Base-by-base conservation (phyloP, 768 basidiomycete genomes). In the Kwoniella dejecticola region DNA sequence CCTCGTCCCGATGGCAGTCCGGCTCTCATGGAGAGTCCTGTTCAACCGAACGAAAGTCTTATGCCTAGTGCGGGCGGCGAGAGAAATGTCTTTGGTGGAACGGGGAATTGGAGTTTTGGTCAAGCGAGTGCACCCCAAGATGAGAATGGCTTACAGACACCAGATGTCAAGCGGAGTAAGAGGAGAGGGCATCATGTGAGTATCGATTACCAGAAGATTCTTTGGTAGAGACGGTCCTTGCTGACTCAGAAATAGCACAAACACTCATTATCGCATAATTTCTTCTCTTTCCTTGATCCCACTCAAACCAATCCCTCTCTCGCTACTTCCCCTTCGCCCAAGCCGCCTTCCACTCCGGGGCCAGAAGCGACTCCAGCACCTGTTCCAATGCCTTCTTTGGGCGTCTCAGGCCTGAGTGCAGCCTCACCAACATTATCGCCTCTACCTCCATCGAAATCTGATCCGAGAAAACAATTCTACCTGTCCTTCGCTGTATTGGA, bases 231-330 rank as follows among this genome's bases (percentile, higher is more conserved):
- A n/a, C n/a, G n/a, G n/a, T n/a, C n/a, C n/a, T n/a, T n/a, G 12
- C 27, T 36, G 33, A 36, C 15, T 15, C 7, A 36, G 33, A 29
- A 50, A 23, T 88, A 96, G 79, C 93, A 95, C 72, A 91, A 92
- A 78, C 93, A 95, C 77, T 95, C 91, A 0, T 79, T 93, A 11
- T 95, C 92, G 0, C 92, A 96, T 76, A 91, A 90, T 71, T 93
- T 96, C 79, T 95, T 95, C 80, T 92, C 91, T 0, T 96, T 96
- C 75, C 87, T 97, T 42, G 91, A 94, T 68, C 91, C 91, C 3
- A 75, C 75, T 3, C 62, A 69, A 27, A 75, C 76, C 42, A 75
- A 77, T 47, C 74, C 74, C 1, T 26, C 65, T 7, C 64, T 75
- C 12, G 57, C 71, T 4, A 13, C 42, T 3, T 42, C 60, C 6